A percentile compares a stretch with the other conserved stretches of the same genome.
These are phyloP conservation scores for Monosporascus sp. DNA, from an alignment of 2,329 filamentous ascomycete species.

Conservation along the genomic window DNA sequence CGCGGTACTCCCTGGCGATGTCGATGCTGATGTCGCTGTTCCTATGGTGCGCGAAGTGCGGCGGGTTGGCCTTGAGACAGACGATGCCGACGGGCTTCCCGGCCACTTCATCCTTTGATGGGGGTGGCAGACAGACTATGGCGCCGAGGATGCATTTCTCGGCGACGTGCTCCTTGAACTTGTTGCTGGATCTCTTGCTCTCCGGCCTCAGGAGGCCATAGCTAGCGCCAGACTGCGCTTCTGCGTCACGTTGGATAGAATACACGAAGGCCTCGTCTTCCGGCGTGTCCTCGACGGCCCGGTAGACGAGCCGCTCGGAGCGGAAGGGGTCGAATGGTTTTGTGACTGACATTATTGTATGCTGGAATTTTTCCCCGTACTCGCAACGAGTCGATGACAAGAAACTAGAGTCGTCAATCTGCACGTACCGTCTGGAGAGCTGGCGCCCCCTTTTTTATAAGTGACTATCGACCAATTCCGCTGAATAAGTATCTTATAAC, in stretches of 20 bases:
- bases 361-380: neutral
- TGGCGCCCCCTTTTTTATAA: neutral
- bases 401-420: no score
- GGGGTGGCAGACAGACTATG: constrained; percentile 29
- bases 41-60: constrained; percentile 32
- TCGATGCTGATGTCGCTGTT: constrained; percentile 30
- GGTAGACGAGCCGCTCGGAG: constrained; percentile 32
- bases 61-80: constrained; percentile 18
- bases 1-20: constrained; percentile 20
- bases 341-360: constrained; percentile 7
- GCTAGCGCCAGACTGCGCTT: constrained; percentile 21
- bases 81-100: constrained; percentile 27
- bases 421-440: neutral
- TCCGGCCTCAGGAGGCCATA: constrained; percentile 25
- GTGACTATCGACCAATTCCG: no score
- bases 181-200: constrained; percentile 20
- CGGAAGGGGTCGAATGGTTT: constrained; percentile 25
- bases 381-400: no score
- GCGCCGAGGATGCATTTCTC: constrained; percentile 28
- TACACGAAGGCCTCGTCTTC: constrained; percentile 26
- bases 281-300: constrained; percentile 27
- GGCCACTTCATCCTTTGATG: constrained; percentile 2
- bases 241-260: constrained; percentile 22
- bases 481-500: neutral
- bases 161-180: constrained; percentile 20